Base-by-base conservation (phyloP, 2,329 filamentous ascomycete species). In the Diaporthe sp. region DNA sequence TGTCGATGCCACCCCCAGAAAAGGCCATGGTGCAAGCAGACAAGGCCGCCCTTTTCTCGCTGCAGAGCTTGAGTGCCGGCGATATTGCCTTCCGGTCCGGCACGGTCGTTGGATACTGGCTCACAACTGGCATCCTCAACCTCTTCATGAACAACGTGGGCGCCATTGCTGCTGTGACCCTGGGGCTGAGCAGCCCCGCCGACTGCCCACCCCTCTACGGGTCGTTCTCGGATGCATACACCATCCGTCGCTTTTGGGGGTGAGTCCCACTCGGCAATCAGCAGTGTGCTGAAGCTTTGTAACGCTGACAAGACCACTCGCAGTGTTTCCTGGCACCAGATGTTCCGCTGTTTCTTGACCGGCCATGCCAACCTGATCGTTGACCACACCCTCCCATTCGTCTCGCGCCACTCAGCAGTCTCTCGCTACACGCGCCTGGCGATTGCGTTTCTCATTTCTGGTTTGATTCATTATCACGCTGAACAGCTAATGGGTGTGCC, bases 181-280 rank as follows among this genome's bases (percentile, higher is more conserved):
- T n/a, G 28, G 51, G 61, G 7, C 28, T 68, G 20, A 68, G 39
- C 39, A 68, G 39, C 4, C 72, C 61, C 28, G 61, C 39, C 34
- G 72, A 68, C 7, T 68, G 72, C 7, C 72, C 72, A 8, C 61
- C 61, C 1, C 31, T 68, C 2, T 74, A 60, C 31, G 72, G 72
- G 8, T 49, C 61, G 1, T 68, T 74, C 17, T 68, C 28, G 22
- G 72, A 74, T 22, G 51, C 72, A 51, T 74, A 51, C 22, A 68
- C 34, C 17, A 58, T 74, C 15, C 72, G 72, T 49, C 61, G 61
- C 34, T 74, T 70, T 34, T 74, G 72, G 72, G 72, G 72, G 58
- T 67, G n/a, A 55, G 71, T 67, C 37, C 58, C 58, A 44, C 44
- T 65, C 47, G 44, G 58, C 44, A 42, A 20, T 37, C 6, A 47